These are phyloP conservation scores for Fusarium sp. DNA, from an alignment of 2,329 filamentous ascomycete species.

Conservation along the genomic window DNA sequence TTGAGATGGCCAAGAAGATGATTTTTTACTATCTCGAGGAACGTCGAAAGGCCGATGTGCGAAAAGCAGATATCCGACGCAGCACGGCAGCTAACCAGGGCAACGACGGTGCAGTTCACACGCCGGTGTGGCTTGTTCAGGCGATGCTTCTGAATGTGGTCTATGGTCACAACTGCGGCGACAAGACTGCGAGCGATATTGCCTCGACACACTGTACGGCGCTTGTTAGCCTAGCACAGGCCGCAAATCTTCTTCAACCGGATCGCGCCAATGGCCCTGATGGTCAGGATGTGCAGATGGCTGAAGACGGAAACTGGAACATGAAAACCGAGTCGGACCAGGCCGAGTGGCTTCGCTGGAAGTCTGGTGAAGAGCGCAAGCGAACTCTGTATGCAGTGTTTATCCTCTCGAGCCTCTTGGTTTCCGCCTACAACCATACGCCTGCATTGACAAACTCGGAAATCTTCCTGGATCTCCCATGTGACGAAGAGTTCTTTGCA, in stretches of 20 bases:
- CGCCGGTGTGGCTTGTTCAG: conserved; percentile 93
- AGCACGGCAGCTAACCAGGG: conserved; percentile 58
- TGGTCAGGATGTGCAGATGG: conserved; percentile 65
- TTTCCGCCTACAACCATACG: conserved; percentile 91
- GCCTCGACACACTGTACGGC: conserved; percentile 91
- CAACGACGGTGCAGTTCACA: conserved; percentile 71
- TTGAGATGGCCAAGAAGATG: conserved; percentile 94
- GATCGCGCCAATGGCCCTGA: conserved; percentile 56
- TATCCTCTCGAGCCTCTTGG: conserved; percentile 86
- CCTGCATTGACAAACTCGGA: conserved; percentile 94
- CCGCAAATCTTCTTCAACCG: conserved; percentile 73
- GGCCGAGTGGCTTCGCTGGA: conserved; percentile 83
- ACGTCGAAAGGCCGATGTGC: conserved; percentile 82
- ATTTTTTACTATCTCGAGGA: conserved; percentile 93
- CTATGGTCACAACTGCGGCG: conserved; percentile 92
- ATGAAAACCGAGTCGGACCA: conserved; percentile 60
- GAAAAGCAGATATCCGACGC: conserved; percentile 66
- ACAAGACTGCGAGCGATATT: conserved; percentile 89
- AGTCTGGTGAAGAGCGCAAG: conserved; percentile 86
- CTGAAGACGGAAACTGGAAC: conserved; percentile 59
- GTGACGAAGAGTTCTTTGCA: conserved; percentile 89
- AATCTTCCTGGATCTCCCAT: conserved; percentile 86
- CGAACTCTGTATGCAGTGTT: conserved; percentile 92
- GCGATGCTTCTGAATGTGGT: conserved; percentile 96
- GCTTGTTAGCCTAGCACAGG: conserved; percentile 87